Conservation (phyloP, 768 basidiomycete genomes). For the Heimioporus sp. region DNA sequence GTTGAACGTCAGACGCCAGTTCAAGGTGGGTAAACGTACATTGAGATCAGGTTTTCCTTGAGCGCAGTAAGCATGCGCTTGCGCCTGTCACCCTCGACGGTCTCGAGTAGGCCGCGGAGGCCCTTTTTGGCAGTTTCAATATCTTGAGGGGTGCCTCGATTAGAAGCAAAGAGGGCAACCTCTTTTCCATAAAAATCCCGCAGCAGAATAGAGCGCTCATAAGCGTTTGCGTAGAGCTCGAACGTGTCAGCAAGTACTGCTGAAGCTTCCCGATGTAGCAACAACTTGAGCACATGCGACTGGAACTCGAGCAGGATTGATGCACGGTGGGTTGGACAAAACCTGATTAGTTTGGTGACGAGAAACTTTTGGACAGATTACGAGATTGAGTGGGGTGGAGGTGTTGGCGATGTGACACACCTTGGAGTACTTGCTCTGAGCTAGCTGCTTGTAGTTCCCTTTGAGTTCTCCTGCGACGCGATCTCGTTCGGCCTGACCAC, state of each 20-base stretch:
- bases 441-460: slow-evolving; percentile 73
- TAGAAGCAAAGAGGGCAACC: slow-evolving; percentile 63
- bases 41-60: slow-evolving; percentile 69
- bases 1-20: background rate
- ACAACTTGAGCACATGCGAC: slow-evolving; percentile 66
- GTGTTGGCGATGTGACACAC: slow-evolving; percentile 36
- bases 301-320: slow-evolving; percentile 81
- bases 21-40: slow-evolving; percentile 48
- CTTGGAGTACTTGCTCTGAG: slow-evolving; percentile 90
- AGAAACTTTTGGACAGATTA: slow-evolving; percentile 53
- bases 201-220: slow-evolving; percentile 76
- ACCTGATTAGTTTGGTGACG: slow-evolving; percentile 73
- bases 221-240: slow-evolving; percentile 83
- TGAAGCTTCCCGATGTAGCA: slow-evolving; percentile 84
- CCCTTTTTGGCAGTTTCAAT: slow-evolving; percentile 67
- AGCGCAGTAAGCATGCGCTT: slow-evolving; percentile 65
- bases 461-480: slow-evolving; percentile 83
- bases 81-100: slow-evolving; percentile 58
- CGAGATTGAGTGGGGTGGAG: background rate
- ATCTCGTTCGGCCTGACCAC: slow-evolving; percentile 68
- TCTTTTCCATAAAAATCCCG: slow-evolving; percentile 93
- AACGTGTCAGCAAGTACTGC: slow-evolving; percentile 84
- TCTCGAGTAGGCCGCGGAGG: slow-evolving; percentile 64
- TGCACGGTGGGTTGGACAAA: slow-evolving; percentile 70
- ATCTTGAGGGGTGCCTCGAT: slow-evolving; percentile 55